Base-by-base conservation (phyloP, 352 stramenopile species). In the Globisporangium carolinianum region DNA sequence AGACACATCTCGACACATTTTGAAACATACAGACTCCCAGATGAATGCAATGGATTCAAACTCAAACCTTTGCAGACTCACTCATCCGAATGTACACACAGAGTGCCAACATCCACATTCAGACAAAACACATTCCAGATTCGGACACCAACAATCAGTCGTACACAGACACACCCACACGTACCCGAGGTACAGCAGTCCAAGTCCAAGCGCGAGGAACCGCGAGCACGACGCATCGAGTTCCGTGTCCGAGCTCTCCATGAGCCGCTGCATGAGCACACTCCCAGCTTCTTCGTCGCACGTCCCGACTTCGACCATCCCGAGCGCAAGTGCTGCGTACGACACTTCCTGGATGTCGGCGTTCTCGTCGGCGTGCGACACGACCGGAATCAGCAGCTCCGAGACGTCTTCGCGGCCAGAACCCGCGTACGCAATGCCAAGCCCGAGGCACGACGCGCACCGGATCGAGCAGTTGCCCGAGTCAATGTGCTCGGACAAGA, bases 341-440 rank as follows among this genome's bases (percentile, higher is more conserved):
- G 83, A 84, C 6, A 96, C 89, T 51, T 92, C 90, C 61, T 97
- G 84, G 51, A 91, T 95, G 54, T 98, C 93, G 53, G 97, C 94
- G 62, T 97, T 95, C 48, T 94, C 84, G 15, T 94, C 83, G 18
- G 83, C 83, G 61, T 92, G 80, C 47, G 83, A 88, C 5, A 99
- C 92, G 11, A 99, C 79, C 0, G 96, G 94, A 57, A 97, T 87
- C 10, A 99, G 75, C 17, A 99, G 62, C 71, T 99, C 97, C 48
- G 96, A 94, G 5, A 99, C 95, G 73, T 99, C 97, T 70, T 99
- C 96, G 58, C 96, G 86, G 9, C 86, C 91, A 38, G 91, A 97
- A 17, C 97, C 97, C 5, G 97, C 97, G 72, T 99, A 99, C 5
- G 97, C 97, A 69, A 99, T 98, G 46, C 97, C 97, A 46, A 99